These are phyloP conservation scores for Xylariales sp. DNA, from an alignment of 2,329 filamentous ascomycete genomes.

Conservation along the genomic window DNA sequence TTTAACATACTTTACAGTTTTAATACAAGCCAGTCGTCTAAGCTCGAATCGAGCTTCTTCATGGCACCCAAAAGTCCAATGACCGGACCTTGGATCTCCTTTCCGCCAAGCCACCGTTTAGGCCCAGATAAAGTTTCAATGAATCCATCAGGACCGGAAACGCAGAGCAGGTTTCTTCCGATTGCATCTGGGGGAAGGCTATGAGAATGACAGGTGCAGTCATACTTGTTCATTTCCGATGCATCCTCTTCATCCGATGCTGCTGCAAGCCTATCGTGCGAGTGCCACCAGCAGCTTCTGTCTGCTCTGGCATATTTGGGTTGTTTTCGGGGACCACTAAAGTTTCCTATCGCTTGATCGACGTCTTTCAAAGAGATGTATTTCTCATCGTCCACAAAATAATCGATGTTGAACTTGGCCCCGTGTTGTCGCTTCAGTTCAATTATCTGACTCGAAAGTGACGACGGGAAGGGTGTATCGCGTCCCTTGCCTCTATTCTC, in stretches of 20 bases:
- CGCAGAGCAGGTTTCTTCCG: slow-evolving; percentile 61
- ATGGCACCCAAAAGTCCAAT: slow-evolving; percentile 63
- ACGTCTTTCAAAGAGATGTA: slow-evolving; percentile 57
- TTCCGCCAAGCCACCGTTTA: slow-evolving; percentile 70
- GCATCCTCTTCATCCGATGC: slow-evolving; percentile 21
- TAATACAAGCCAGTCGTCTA: slow-evolving; percentile 45
- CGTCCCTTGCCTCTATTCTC: slow-evolving; percentile 15
- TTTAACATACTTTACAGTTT: slow-evolving; percentile 42
- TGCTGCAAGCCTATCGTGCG: slow-evolving; percentile 12
- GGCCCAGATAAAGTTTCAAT: slow-evolving; percentile 74
- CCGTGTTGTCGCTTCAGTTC: slow-evolving; percentile 55
- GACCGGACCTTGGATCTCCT: slow-evolving; percentile 70
- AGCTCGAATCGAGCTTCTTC: slow-evolving; percentile 35
- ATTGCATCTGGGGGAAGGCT: slow-evolving; percentile 9
- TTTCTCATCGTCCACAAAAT: slow-evolving; percentile 79
- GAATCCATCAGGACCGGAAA: slow-evolving; percentile 91
- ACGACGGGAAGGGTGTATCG: slow-evolving; percentile 10
- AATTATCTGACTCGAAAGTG: slow-evolving; percentile 47
- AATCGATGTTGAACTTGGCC: slow-evolving; percentile 58
- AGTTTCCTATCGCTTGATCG: slow-evolving; percentile 21
- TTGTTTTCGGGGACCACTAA: slow-evolving; percentile 1
- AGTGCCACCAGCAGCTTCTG: slow-evolving; percentile 22
- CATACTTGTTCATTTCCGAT: background rate
- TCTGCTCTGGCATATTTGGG: slow-evolving; percentile 4
- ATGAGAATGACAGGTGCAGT: slow-evolving; percentile 21